These are phyloP conservation scores for Aspergillus haitiensis DNA, from an alignment of 495 filamentous ascomycete genomes.

Conservation along the genomic window DNA sequence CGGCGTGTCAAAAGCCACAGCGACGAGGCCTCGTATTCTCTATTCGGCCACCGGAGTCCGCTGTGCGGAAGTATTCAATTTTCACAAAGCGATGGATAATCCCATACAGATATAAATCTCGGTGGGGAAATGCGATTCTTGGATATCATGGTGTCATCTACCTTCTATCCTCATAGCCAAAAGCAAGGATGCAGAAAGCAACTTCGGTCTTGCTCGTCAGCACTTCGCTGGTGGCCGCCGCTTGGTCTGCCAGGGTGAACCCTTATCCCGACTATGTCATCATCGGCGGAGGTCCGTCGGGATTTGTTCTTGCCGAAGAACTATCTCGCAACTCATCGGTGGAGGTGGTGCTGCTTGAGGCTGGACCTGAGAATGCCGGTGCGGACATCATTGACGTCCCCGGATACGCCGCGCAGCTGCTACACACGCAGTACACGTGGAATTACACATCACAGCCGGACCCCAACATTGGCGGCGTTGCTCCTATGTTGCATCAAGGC, in stretches of 20 bases:
- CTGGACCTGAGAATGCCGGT: not conserved
- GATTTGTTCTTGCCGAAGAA: not conserved
- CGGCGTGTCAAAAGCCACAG: not conserved
- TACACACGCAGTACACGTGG: not conserved
- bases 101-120: too few relatives aligned
- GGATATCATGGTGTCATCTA: too few relatives aligned
- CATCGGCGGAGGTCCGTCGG: constrained; percentile 2
- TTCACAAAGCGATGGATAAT: not conserved
- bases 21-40: not conserved
- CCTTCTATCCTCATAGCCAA: not conserved
- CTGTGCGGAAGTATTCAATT: not conserved
- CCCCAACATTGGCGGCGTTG: not conserved
- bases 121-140: too few relatives aligned
- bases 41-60: not conserved
- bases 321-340: not conserved
- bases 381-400: not conserved
- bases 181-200: not conserved
- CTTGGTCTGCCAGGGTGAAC: not conserved
- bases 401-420: not conserved
- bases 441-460: constrained; percentile 3
- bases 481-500: not conserved
- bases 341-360: not conserved
- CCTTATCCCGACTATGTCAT: constrained; percentile 6
- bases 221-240: not conserved
- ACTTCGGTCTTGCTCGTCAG: not conserved